Percentiles rank a stretch among this genome's conserved stretches.
phyloP scores from a whole-genome alignment of 108 stramenopile genomes.

The Stephanodiscus minutulus region DNA sequence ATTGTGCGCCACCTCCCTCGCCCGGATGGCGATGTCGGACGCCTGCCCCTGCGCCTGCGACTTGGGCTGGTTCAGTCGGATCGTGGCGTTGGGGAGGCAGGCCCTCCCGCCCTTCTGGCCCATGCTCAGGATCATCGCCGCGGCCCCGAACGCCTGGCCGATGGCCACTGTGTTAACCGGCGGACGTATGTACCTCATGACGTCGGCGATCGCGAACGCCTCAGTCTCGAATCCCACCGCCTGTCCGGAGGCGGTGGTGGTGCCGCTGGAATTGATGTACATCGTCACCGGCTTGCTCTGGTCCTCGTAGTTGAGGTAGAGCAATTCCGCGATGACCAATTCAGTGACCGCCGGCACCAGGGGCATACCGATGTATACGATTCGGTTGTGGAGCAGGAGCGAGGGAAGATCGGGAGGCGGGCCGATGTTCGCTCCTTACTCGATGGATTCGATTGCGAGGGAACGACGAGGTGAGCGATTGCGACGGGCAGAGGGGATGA shows the following conservation, averaged over 20 bases:
- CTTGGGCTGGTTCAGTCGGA: constrained; percentile 94
- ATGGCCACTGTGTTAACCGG: constrained; percentile 95
- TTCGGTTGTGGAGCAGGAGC: constrained; percentile 96
- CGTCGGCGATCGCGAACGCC: constrained; percentile 98
- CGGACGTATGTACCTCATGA: constrained; percentile 96
- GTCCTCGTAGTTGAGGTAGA: constrained; percentile 95
- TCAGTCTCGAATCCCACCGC: constrained; percentile 97
- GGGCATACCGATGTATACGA: constrained; percentile 99
- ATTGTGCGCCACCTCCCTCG: constrained; percentile 90
- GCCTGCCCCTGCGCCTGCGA: constrained; percentile 95
- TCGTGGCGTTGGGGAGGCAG: constrained; percentile 94
- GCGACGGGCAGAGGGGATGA: background rate
- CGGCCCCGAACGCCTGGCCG: constrained; percentile 96
- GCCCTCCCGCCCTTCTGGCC: constrained; percentile 92
- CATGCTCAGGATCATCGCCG: constrained; percentile 94
- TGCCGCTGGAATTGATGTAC: constrained; percentile 98
- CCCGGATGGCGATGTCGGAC: constrained; percentile 96
- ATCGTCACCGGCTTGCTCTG: constrained; percentile 90
- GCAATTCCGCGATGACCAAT: constrained; percentile 93
- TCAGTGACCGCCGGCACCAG: constrained; percentile 96
- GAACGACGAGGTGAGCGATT: background rate
- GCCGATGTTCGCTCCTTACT: constrained; percentile 82
- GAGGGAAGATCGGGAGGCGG: constrained; percentile 99
- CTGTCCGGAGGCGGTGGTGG: constrained; percentile 88
- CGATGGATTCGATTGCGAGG: background rate